Conservation (phyloP, 2,329 filamentous ascomycete genomes). For the Geosmithia flava region DNA sequence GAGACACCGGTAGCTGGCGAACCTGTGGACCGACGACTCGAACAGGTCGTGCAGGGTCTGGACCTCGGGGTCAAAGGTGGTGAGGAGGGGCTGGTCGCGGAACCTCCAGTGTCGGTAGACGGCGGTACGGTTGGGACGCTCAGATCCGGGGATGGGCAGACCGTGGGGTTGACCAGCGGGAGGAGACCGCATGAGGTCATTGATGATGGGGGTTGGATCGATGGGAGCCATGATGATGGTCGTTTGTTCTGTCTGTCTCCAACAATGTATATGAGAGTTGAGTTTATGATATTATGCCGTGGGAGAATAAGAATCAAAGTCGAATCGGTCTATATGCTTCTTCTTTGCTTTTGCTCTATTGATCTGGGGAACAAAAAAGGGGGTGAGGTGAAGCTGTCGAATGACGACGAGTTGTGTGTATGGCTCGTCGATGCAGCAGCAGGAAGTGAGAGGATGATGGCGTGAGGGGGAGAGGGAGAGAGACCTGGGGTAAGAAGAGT, state of each 20-base stretch:
- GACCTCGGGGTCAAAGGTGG: constrained; percentile 57
- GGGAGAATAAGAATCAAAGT: too few relatives aligned
- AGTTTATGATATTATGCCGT: too few relatives aligned
- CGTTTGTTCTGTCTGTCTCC: background rate
- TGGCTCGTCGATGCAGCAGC: too few relatives aligned
- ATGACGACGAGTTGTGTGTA: too few relatives aligned
- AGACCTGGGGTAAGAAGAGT: too few relatives aligned
- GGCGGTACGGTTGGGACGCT: constrained; percentile 57
- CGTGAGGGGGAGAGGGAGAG: background rate
- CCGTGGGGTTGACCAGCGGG: constrained; percentile 69
- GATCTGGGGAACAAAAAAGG: too few relatives aligned
- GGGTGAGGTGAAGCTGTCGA: too few relatives aligned
- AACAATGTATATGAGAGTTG: too few relatives aligned
- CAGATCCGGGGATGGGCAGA: constrained; percentile 62
- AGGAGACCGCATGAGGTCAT: constrained; percentile 48
- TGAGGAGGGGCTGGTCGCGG: constrained; percentile 56
- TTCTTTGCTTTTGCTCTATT: too few relatives aligned
- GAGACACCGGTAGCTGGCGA: constrained; percentile 59
- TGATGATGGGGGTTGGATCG: constrained; percentile 25
- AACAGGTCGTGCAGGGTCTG: constrained; percentile 73
- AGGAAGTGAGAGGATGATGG: constrained; percentile 1
- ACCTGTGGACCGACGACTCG: constrained; percentile 50
- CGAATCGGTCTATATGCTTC: too few relatives aligned
- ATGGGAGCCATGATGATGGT: constrained; percentile 16
- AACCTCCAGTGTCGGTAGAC: constrained; percentile 79